Evolutionary conservation across 495 filamentous ascomycete genomes (phyloP).

Genomic region (Lentithecium fluviatile): DNA sequence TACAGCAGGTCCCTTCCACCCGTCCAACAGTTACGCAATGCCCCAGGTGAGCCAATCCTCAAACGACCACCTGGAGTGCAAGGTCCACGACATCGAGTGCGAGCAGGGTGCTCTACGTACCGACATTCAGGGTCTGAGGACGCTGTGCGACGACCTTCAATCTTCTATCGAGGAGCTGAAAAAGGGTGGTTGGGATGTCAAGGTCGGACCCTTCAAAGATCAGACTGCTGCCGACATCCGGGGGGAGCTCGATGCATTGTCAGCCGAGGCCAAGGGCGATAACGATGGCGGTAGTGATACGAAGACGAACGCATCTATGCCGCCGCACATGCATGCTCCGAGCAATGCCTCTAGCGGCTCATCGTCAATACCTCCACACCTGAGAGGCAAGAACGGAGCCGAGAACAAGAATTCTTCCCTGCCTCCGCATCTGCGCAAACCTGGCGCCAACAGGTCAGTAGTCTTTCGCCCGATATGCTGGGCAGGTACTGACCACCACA

Average conservation of each 20-base stretch:
- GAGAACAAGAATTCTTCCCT: not conserved
- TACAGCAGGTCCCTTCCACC: not conserved
- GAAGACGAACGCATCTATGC: not conserved
- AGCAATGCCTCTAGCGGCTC: not conserved
- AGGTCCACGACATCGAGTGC: not conserved
- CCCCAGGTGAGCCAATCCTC: not conserved
- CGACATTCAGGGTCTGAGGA: conserved; percentile 7
- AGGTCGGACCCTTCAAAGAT: conserved; percentile 9
- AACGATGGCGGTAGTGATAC: not conserved
- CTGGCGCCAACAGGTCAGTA: conserved; percentile 6
- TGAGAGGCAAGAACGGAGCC: not conserved
- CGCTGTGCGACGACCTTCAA: not conserved
- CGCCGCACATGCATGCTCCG: not conserved
- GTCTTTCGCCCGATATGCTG: not conserved
- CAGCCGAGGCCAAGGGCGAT: not conserved
- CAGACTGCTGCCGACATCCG: not conserved
- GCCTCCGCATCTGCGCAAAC: conserved; percentile 4
- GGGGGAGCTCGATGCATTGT: conserved; percentile 7
- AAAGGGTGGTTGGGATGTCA: conserved; percentile 15
- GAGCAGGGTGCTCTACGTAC: not conserved
- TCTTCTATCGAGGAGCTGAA: not conserved
- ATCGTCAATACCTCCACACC: not conserved
- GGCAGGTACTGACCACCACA: not conserved
- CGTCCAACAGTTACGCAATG: not conserved
- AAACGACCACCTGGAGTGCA: not conserved